Base-by-base conservation (phyloP, 2,329 filamentous ascomycete genomes). In the Aspergillus sp. region DNA sequence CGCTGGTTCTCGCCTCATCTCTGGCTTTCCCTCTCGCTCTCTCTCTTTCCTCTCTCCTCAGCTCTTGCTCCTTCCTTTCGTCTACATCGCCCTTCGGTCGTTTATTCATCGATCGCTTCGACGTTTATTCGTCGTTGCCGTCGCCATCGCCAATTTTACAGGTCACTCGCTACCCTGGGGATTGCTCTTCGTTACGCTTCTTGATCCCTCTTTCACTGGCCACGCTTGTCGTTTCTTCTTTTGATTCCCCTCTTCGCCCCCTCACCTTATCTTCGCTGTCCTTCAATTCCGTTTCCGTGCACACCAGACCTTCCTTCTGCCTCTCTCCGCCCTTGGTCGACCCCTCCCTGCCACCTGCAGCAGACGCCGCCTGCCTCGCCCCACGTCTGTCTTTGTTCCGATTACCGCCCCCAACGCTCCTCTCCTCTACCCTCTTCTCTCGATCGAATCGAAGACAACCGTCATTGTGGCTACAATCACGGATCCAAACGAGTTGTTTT, bases 401-500 rank as follows among this genome's bases (percentile, higher is more conserved):
- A 57, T 54, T 54, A 38, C 62, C 48, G 54, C 56, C 47, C 45
- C 56, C 34, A 51, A 34, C 43, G 17, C 52, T 46, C 55, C 38
- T 51, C 61, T 52, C 31, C 50, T 54, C 52, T 13, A 22, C 52
- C 54, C 50, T 59, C 28, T 30, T 34, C 23, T 23, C 45, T 31
- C 51, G 63, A 66, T 64, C 68, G 62, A 59, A 59, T 55, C 59
- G 60, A 65, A 63, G 62, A 61, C 53, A 64, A 57, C 67, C 70
- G 70, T 69, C 73, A 71, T 70, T 73, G 69, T 76, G 74, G 74
- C 74, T 71, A 72, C 74, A 61, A 66, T 75, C 64, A 74, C 73
- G 70, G 74, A 76, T 62, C 74, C 74, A 8, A 76, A 76, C 74
- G 74, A 77, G 73, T 74, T 76, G 74, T 76, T 76, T 64, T 69